Evolutionary conservation across 1,139 yeast genomes (phyloP).

Genomic region (Debaryomycetaceae sp.): DNA sequence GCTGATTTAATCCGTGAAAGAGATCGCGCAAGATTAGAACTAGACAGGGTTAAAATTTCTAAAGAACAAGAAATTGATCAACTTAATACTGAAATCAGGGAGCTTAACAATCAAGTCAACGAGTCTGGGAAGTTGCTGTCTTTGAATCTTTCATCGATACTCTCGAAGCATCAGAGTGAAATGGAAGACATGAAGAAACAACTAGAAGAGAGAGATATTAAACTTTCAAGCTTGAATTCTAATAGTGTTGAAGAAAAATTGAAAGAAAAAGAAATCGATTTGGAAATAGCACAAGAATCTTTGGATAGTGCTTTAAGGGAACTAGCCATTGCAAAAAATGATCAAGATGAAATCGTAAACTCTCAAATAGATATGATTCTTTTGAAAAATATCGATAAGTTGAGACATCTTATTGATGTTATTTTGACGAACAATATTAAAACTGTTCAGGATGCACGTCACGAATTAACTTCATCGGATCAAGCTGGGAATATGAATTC

Average conservation of each 20-base stretch:
- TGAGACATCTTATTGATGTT: slow-evolving; percentile 65
- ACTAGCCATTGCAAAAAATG: slow-evolving; percentile 54
- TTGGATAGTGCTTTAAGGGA: slow-evolving; percentile 71
- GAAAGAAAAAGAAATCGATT: slow-evolving; percentile 71
- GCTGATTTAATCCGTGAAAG: slow-evolving; percentile 89
- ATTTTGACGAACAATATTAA: slow-evolving; percentile 67
- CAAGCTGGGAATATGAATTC: slow-evolving; percentile 82
- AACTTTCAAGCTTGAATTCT: slow-evolving; percentile 19
- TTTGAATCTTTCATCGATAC: slow-evolving; percentile 58
- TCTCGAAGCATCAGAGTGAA: slow-evolving; percentile 62
- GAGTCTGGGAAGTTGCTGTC: slow-evolving; percentile 68
- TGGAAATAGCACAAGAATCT: slow-evolving; percentile 76
- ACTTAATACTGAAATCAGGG: slow-evolving; percentile 63
- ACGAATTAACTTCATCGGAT: slow-evolving; percentile 72
- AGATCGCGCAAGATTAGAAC: slow-evolving; percentile 81
- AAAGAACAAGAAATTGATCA: slow-evolving; percentile 67
- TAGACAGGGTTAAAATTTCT: slow-evolving; percentile 67
- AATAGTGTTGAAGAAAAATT: slow-evolving; percentile 45
- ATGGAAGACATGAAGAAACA: slow-evolving; percentile 41
- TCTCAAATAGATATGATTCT: slow-evolving; percentile 59
- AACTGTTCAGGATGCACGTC: slow-evolving; percentile 70
- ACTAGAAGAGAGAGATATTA: slow-evolving; percentile 25
- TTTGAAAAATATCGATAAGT: slow-evolving; percentile 46
- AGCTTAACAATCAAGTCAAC: slow-evolving; percentile 56
- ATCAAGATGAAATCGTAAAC: slow-evolving; percentile 52